Base-by-base conservation (phyloP, 2,329 filamentous ascomycete genomes). In the Monosporascus sp. region DNA sequence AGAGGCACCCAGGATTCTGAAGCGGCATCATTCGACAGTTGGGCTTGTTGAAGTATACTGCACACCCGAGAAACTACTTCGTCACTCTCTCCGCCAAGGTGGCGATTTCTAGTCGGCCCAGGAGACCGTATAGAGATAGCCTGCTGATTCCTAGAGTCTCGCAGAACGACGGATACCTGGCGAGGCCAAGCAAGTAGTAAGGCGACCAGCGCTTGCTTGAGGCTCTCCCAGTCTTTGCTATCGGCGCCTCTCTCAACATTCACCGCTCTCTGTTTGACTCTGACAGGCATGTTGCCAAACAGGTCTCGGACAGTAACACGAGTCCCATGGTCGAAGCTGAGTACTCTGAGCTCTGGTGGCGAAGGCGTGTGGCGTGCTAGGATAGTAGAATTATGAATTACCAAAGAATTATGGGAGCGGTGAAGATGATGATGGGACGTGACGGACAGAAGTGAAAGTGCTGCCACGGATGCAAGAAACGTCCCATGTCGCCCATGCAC, bases 281-380 rank as follows among this genome's bases (percentile, higher is more conserved):
- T 85, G 14, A 97, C 93, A 0, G 93, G 91, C 82, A 97, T 89
- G 54, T 86, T 88, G 0, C 92, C 91, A 70, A 97, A 97, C 1
- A 97, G 74, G 67, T 96, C 86, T 52, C 86, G 82, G 6, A 96
- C 87, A 0, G 79, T 79, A 2, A 93, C 84, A 28, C 83, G 81
- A 0, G 92, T 96, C 5, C 93, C 93, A 72, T 89, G 84, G 20
- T 74, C 68, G 52, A 78, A 79, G 37, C 71, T 73, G 8, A 76
- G 62, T 7, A 89, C 63, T 48, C 78, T 74, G 46, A 88, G 80
- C 48, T 85, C 79, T 7, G 76, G 69, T 11, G 78, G 74, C 5
- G 84, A 81, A 6, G 88, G 87, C 1, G 77, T 71, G 52, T 88
- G 77, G 28, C 90, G 81, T 48, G 81, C 75, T 37, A 95, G 70